Evolutionary conservation across 2,329 filamentous ascomycete genomes (phyloP).

Genomic region (Elsinoe necatrix): DNA sequence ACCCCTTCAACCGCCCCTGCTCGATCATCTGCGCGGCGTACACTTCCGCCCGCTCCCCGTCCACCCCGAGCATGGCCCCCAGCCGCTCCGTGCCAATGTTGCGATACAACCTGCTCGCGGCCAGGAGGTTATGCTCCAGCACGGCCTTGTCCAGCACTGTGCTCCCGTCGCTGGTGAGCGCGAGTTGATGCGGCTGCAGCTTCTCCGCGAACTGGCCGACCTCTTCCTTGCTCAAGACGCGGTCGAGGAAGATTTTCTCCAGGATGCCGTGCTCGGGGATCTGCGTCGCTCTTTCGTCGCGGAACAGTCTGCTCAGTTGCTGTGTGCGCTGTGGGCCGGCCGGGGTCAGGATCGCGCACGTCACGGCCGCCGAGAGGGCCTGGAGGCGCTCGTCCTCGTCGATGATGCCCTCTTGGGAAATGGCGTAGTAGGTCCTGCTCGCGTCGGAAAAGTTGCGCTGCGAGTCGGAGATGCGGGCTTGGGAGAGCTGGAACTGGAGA

Average conservation of each 20-base stretch:
- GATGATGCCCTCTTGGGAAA: conserved; percentile 70
- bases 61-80: conserved; percentile 66
- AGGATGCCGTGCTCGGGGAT: conserved; percentile 78
- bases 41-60: conserved; percentile 73
- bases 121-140: conserved; percentile 90
- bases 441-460: conserved; percentile 84
- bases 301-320: conserved; percentile 76
- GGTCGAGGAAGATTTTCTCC: conserved; percentile 95
- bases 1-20: conserved; percentile 76
- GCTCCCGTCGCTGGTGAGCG: conserved; percentile 78
- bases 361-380: conserved; percentile 77
- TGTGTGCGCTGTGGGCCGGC: conserved; percentile 78
- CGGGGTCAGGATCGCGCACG: conserved; percentile 84
- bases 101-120: conserved; percentile 55
- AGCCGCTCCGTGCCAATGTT: conserved; percentile 56
- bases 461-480: conserved; percentile 87
- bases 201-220: conserved; percentile 76
- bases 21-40: conserved; percentile 95
- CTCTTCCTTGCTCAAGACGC: conserved; percentile 71
- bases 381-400: conserved; percentile 78
- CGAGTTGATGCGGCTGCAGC: conserved; percentile 79
- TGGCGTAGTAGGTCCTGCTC: conserved; percentile 76
- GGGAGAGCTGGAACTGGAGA: conserved; percentile 81
- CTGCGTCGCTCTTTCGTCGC: conserved; percentile 72
- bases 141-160: conserved; percentile 91